Evolutionary conservation across 2,329 filamentous ascomycete species (phyloP), one percentile per base, ranked within the genome.

Genomic region (Xylaria sp.): DNA sequence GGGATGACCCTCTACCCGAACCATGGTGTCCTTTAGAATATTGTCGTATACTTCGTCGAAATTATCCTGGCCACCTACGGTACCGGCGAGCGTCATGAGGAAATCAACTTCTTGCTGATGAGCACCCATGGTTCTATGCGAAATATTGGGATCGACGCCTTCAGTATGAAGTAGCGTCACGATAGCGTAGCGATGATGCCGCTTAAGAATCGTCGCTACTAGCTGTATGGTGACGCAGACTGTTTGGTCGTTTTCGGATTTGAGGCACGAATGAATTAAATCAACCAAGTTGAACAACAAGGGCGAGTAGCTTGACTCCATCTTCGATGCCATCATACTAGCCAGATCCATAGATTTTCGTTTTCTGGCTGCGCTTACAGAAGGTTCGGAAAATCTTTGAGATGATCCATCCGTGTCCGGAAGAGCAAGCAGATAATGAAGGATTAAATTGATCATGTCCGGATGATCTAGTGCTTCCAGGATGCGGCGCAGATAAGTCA

Each of bases 231-330:
- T 97, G 11, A 97, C 93, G 71, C 93, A 90, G 17, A 97, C 91
- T 0, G 96, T 98, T 77, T 98, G 94, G 61, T 92, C 88, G 75
- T 96, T 98, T 53, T 87, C 86, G 0, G 96, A 98, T 66, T 90
- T 87, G 30, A 98, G 84, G 75, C 94, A 97, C 42, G 94, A 92
- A 2, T 97, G 85, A 34, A 97, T 91, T 12, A 99, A 86, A 80
- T 99, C 96, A 27, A 97, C 93, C 9, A 99, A 83, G 77, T 97
- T 98, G 83, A 98, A 99, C 0, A 99, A 85, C 14, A 93, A 87
- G 0, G 96, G 96, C 1, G 94, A 96, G 30, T 86, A 86, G 9
- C 92, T 87, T 14, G 88, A 84, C 64, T 96, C 92, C 2, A 91
- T 88, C 70, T 92, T 91, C 62, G 92, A 86, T 2, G 92, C 90